Base-by-base conservation (phyloP, 2,329 filamentous ascomycete genomes). In the Aspergillus fructus region DNA sequence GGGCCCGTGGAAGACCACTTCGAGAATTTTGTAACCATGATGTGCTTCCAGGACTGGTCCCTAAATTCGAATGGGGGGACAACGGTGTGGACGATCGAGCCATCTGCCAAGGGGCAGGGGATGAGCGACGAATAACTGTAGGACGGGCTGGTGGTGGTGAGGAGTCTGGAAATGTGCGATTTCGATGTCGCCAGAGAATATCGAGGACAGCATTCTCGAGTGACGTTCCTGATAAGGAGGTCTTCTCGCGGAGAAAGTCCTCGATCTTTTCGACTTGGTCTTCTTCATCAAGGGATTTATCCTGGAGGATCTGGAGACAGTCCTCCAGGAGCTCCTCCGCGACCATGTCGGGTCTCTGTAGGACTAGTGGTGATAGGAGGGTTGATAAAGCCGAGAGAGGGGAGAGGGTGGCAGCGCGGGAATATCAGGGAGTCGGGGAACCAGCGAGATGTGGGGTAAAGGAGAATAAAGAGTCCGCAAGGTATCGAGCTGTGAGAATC, bases 191-290 rank as follows among this genome's bases (percentile, higher is more conserved):
- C 93, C 93, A 97, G 64, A 97, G 81, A 46, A 91, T 89, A 73
- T 96, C 92, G 59, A 99, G 81, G 55, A 97, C 88, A 40, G 89
- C 89, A 79, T 97, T 94, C 71, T 97, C 94, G 54, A 97, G 83
- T 21, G 88, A 84, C 63, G 87, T 80, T 58, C 92, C 93, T 17
- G 83, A 84, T 64, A 97, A 80, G 30, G 81, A 83, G 7, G 91
- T 92, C 76, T 93, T 87, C 66, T 87, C 88, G 75, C 87, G 88
- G 68, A 97, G 81, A 53, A 97, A 82, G 64, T 92, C 89, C 78
- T 97, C 93, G 53, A 97, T 82, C 76, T 85, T 90, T 76, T 97
- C 93, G 49, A 90, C 93, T 81, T 94, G 96, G 71, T 97, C 93
- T 76, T 99, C 94, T 62, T 97, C 94, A 68, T 96, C 91, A 60